A percentile compares a stretch with the other conserved stretches of the same genome.
phyloP scores from a whole-genome alignment of 371 early-diverging fungal genomes.

The Nematocida minor region DNA sequence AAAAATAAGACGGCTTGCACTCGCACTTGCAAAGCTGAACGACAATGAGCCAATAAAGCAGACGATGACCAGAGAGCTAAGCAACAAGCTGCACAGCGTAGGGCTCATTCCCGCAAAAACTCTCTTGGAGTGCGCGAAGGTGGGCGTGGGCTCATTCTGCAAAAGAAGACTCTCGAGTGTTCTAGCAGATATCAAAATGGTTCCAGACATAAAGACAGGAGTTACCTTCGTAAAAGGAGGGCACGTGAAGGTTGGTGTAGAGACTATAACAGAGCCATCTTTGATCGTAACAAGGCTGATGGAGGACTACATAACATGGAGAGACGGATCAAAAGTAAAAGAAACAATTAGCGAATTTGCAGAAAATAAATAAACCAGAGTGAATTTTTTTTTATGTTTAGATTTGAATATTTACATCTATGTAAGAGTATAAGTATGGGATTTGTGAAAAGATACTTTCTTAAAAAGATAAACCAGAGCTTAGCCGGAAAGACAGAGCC shows the following conservation, averaged over 20 bases:
- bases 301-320: slow-evolving; percentile 98
- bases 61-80: slow-evolving; percentile 72
- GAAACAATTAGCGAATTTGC: slow-evolving; percentile 80
- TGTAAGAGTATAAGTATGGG: neutral
- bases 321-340: slow-evolving; percentile 89
- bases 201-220: slow-evolving; percentile 84
- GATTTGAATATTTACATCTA: neutral
- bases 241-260: slow-evolving; percentile 74
- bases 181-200: slow-evolving; percentile 86
- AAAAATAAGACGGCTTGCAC: slow-evolving; percentile 75
- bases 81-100: slow-evolving; percentile 79
- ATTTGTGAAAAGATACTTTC: neutral
- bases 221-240: slow-evolving; percentile 89
- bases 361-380: slow-evolving; percentile 37
- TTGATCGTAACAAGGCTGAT: slow-evolving; percentile 68
- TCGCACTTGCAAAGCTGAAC: slow-evolving; percentile 77
- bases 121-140: slow-evolving; percentile 77
- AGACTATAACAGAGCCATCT: slow-evolving; percentile 48
- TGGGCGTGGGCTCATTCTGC: slow-evolving; percentile 77
- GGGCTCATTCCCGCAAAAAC: slow-evolving; percentile 78
- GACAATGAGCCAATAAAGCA: slow-evolving; percentile 77
- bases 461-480: neutral
- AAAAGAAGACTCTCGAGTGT: slow-evolving; percentile 82
- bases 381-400: slow-evolving; percentile 1
- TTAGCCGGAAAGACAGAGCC: neutral